Evolutionary conservation across 805 yeast species (phyloP).

Genomic region (Yarrowia yakushimensis): DNA sequence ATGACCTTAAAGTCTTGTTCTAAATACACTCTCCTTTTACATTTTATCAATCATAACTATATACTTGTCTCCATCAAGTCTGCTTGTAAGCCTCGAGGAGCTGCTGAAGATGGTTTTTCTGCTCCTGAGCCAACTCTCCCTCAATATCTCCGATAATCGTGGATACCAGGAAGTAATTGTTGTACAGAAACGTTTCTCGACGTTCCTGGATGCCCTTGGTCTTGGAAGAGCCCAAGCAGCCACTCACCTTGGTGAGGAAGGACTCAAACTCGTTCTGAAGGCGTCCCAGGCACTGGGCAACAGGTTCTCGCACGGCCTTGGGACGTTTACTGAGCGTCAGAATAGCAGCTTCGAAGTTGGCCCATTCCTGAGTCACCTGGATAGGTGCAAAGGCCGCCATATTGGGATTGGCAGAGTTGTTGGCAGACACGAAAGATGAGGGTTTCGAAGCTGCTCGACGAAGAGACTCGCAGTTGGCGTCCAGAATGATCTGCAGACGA

Average conservation of each 20-base stretch:
- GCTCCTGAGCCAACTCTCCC: constrained; percentile 44
- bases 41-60: no score
- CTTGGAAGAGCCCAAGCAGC: constrained; percentile 33
- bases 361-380: constrained; percentile 73
- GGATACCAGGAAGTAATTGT: constrained; percentile 62
- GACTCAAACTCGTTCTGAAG: constrained; percentile 78
- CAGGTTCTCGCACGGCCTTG: constrained; percentile 55
- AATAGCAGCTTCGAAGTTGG: constrained; percentile 66
- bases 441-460: constrained; percentile 48
- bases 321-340: constrained; percentile 49
- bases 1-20: no score
- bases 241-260: constrained; percentile 65
- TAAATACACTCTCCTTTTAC: background rate
- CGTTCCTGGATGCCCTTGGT: constrained; percentile 33
- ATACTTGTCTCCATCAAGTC: background rate
- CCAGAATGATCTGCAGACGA: constrained; percentile 69
- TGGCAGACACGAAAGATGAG: constrained; percentile 30
- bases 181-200: constrained; percentile 67
- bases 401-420: constrained; percentile 43
- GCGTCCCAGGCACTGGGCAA: constrained; percentile 63
- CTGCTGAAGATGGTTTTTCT: constrained; percentile 45
- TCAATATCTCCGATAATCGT: constrained; percentile 50
- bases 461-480: constrained; percentile 69
- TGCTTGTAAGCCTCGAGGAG: constrained; percentile 45
- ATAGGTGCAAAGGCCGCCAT: constrained; percentile 36